Evolutionary conservation across 1,284 basidiomycete genomes (phyloP).

Genomic region (Cutaneotrichosporon cyanovorans): DNA sequence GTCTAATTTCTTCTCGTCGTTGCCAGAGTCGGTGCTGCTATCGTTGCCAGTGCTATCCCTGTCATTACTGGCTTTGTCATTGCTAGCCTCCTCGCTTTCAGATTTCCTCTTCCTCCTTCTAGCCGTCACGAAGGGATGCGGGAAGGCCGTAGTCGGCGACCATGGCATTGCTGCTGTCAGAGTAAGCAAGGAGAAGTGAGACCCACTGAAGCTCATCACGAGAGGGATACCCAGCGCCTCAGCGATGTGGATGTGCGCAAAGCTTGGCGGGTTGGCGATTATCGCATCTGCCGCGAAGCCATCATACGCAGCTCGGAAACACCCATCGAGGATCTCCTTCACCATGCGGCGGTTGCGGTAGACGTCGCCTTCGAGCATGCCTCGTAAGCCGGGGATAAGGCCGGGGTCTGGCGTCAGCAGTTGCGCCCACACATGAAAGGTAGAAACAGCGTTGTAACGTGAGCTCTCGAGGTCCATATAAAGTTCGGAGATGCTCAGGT

Average conservation of each 20-base stretch:
- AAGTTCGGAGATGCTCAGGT: no score
- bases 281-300: conserved; percentile 57
- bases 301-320: conserved; percentile 52
- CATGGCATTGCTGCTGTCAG: conserved; percentile 58
- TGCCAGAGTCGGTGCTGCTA: no score
- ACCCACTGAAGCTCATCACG: conserved; percentile 45
- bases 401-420: conserved; percentile 33
- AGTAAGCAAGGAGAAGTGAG: not conserved
- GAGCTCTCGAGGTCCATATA: no score
- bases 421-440: no score
- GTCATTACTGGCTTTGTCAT: conserved; percentile 50
- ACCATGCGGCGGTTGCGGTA: conserved; percentile 38
- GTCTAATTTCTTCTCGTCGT: no score
- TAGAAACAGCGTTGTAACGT: no score
- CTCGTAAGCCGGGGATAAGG: conserved; percentile 31
- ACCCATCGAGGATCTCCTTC: conserved; percentile 53
- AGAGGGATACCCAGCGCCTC: conserved; percentile 59
- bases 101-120: conserved; percentile 44
- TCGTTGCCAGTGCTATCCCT: no score
- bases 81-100: conserved; percentile 54
- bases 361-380: conserved; percentile 37
- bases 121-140: conserved; percentile 59
- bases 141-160: conserved; percentile 57
- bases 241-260: conserved; percentile 59
- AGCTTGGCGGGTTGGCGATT: conserved; percentile 59